Evolutionary conservation across 2,329 filamentous ascomycete genomes (phyloP), one percentile per base, ranked within the genome.

Genomic region (Uncinocarpus reesii): DNA sequence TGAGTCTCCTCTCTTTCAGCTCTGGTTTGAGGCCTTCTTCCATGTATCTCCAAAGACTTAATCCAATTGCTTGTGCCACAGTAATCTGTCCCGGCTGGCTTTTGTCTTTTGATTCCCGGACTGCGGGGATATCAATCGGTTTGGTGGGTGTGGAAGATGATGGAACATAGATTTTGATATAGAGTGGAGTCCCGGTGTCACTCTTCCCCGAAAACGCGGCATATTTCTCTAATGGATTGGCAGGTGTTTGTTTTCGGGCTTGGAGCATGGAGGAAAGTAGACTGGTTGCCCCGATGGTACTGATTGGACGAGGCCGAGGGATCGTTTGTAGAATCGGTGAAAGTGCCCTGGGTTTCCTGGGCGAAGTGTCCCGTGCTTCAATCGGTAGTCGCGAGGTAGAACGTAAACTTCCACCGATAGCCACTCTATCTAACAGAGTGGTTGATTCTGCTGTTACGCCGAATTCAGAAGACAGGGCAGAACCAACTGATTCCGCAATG

Each of bases 131-230:
- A 57, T 82, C 76, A 35, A 80, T 65, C 0, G 78, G 72, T 40
- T 77, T 72, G 2, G 74, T 71, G 0, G 77, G 67, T 21, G 75
- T 71, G 2, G 71, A 66, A 1, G 78, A 79, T 54, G 77, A 80
- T 0, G 79, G 78, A 13, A 72, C 71, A 57, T 79, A 81, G 13
- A 83, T 74, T 57, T 78, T 80, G 60, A 83, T 74, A 62, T 79
- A 80, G 8, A 83, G 62, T 1, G 78, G 76, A 50, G 75, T 77
- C 4, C 69, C 36, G 8, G 51, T 70, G 51, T 78, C 74, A n/a
- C 76, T 78, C 55, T 77, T 77, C 8, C 77, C 79, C 50, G 75
- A 79, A 16, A 81, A 67, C 4, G 71, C 69, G 3, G 76, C 78
- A 58, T 79, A 83, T 29, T 71, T 70, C 56, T 81, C 77, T 15